A percentile compares a stretch with the other conserved stretches of the same genome.
These are phyloP conservation scores for Phialemonium atrogriseum DNA, from an alignment of 2,329 filamentous ascomycete species.

Conservation along the genomic window DNA sequence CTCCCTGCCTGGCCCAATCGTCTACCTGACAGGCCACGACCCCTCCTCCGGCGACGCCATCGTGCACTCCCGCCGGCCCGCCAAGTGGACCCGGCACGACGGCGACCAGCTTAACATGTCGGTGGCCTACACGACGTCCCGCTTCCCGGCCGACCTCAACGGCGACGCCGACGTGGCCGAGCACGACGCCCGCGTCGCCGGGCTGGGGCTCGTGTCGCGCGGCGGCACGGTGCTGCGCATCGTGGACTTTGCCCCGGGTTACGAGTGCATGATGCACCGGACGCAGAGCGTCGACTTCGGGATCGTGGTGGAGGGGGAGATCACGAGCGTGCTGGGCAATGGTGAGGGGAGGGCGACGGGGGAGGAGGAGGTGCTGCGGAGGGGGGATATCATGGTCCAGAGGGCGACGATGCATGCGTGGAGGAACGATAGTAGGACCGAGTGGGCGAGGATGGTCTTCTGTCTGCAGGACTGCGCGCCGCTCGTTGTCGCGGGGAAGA, in stretches of 20 bases:
- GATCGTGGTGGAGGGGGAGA: constrained; percentile 12
- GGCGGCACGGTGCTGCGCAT: constrained; percentile 15
- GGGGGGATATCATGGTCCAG: constrained; percentile 27
- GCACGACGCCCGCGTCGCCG: constrained; percentile 10
- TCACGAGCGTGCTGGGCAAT: constrained; percentile 10
- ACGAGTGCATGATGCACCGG: constrained; percentile 22
- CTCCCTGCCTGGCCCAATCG: constrained; percentile 8
- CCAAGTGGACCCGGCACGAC: constrained; percentile 8
- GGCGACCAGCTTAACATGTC: constrained; percentile 10
- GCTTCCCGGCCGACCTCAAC: constrained; percentile 11
- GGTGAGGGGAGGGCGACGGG: constrained; percentile 9
- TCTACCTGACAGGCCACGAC: constrained; percentile 11
- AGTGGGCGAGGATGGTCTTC: constrained; percentile 38
- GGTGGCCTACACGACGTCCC: constrained; percentile 11
- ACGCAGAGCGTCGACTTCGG: constrained; percentile 16
- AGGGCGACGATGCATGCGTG: constrained; percentile 45
- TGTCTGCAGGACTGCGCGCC: constrained; percentile 28
- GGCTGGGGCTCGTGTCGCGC: constrained; percentile 10
- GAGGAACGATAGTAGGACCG: constrained; percentile 36
- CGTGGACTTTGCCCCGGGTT: constrained; percentile 20
- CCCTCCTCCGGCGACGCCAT: constrained; percentile 8
- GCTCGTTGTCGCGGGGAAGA: constrained; percentile 8
- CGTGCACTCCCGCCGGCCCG: constrained; percentile 9
- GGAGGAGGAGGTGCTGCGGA: constrained; percentile 7
- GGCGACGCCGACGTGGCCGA: constrained; percentile 10